Percentiles rank a stretch among this genome's conserved stretches.
These are phyloP conservation scores for Streptanthus diversifolius DNA, from an alignment of 345 rosid genomes.

Conservation along the genomic window DNA sequence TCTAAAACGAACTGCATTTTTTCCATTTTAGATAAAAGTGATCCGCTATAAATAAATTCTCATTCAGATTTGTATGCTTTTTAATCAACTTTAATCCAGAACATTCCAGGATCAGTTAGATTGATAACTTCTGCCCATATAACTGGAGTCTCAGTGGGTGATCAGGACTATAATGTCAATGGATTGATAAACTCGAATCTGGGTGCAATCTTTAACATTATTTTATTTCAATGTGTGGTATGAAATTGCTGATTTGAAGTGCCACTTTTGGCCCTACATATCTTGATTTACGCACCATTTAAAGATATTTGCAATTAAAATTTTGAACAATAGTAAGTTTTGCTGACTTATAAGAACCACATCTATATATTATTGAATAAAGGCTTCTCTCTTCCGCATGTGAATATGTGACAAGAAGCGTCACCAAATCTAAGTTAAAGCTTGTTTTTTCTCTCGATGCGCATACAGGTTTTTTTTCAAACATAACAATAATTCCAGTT, in stretches of 20 bases:
- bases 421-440: conserved; percentile 31
- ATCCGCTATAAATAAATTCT: background rate
- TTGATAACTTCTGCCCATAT: background rate
- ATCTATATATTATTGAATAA: conserved; percentile 15
- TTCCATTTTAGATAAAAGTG: background rate
- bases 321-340: background rate
- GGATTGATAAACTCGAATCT: conserved; percentile 33
- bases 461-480: background rate
- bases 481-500: background rate
- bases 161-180: conserved; percentile 14
- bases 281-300: background rate
- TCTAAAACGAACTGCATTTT: background rate
- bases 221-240: conserved; percentile 26
- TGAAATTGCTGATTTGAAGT: conserved; percentile 20
- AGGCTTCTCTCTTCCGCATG: conserved; percentile 17
- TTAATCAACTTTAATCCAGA: background rate
- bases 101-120: background rate
- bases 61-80: background rate
- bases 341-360: conserved; percentile 20
- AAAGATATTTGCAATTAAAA: background rate
- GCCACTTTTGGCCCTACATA: conserved; percentile 24
- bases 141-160: conserved; percentile 15
- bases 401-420: conserved; percentile 30
- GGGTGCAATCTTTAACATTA: background rate
- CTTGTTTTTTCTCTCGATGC: background rate